A percentile compares a stretch with the other conserved stretches of the same genome.
Conservation (phyloP, 495 filamentous ascomycete genomes). For the Cryomyces minteri region DNA sequence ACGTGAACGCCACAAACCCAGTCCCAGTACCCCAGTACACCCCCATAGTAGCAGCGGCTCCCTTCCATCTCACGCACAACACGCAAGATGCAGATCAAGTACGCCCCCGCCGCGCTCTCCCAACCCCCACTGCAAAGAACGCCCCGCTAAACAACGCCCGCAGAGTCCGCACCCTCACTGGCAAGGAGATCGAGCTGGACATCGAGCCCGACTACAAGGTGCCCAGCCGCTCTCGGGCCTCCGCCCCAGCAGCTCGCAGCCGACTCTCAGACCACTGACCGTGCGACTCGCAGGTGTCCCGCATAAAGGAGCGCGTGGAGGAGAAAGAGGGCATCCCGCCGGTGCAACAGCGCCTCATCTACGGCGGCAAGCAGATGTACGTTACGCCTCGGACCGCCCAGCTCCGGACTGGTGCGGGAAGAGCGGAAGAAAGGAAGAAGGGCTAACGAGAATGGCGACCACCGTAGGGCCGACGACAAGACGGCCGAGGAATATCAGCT, state of each 20-base stretch:
- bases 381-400: slow-evolving; percentile 8
- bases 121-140: no score
- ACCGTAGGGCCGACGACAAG: slow-evolving; percentile 74
- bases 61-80: no score
- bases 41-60: no score
- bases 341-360: slow-evolving; percentile 91
- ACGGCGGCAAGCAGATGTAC: slow-evolving; percentile 93
- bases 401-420: neutral
- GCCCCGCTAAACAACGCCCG: neutral
- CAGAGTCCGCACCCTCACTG: slow-evolving; percentile 93
- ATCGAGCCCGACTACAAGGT: slow-evolving; percentile 90
- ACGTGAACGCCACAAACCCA: no score
- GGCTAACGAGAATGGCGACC: neutral
- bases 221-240: slow-evolving; percentile 4
- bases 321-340: slow-evolving; percentile 98
- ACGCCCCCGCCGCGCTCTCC: no score
- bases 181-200: slow-evolving; percentile 96
- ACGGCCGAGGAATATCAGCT: slow-evolving; percentile 71
- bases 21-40: no score
- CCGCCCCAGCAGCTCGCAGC: neutral
- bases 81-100: no score
- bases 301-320: slow-evolving; percentile 96
- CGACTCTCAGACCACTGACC: neutral
- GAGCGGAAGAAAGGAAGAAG: neutral
- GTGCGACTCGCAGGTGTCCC: slow-evolving; percentile 42